Evolutionary conservation across 805 yeast species (phyloP).

Genomic region (Ascoidea rubescens): DNA sequence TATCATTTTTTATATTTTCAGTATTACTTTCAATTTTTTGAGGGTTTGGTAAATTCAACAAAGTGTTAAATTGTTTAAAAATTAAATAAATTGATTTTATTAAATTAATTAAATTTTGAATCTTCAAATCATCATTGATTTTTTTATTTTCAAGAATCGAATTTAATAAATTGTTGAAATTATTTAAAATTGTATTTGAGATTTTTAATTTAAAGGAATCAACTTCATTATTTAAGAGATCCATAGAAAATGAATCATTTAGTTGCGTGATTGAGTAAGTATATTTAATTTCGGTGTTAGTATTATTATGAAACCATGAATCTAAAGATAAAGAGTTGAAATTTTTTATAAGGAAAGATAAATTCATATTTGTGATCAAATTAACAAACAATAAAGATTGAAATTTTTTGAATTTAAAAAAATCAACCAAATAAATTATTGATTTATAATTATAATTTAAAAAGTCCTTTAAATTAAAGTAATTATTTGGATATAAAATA

Average conservation of each 20-base stretch:
- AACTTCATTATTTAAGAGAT: too few species aligned
- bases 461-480: too few species aligned
- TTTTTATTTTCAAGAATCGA: neutral
- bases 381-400: neutral
- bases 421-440: too few species aligned
- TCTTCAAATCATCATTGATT: neutral
- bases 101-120: too few species aligned
- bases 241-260: neutral
- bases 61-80: neutral
- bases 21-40: neutral
- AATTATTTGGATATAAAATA: neutral
- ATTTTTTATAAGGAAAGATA: neutral
- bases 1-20: too few species aligned
- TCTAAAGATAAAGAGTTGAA: neutral
- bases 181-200: neutral
- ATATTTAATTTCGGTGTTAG: too few species aligned
- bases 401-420: too few species aligned
- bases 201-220: too few species aligned
- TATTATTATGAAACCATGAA: too few species aligned
- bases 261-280: neutral
- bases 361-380: too few species aligned
- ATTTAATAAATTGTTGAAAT: too few species aligned
- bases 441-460: neutral
- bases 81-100: too few species aligned
- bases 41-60: neutral